Percentiles rank a stretch among this genome's conserved stretches.
These are phyloP conservation scores for Cyclocybe cylindracea DNA, from an alignment of 768 basidiomycete species.

Conservation along the genomic window DNA sequence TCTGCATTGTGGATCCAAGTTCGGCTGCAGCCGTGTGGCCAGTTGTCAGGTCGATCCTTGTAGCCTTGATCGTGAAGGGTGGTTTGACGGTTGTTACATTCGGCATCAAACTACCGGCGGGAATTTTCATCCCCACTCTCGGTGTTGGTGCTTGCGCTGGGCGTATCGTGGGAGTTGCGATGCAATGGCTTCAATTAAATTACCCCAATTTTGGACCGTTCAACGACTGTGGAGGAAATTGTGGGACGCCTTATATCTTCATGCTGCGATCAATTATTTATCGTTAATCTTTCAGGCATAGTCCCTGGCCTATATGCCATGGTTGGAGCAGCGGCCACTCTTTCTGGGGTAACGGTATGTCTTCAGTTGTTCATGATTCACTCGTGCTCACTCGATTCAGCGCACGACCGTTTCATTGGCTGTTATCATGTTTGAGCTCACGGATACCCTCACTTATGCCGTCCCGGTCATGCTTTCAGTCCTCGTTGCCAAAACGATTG, in stretches of 20 bases:
- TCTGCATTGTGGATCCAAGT: slow-evolving; percentile 71
- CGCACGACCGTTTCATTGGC: slow-evolving; percentile 91
- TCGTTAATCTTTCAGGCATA: slow-evolving; percentile 41
- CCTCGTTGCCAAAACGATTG: slow-evolving; percentile 88
- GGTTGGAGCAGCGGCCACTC: slow-evolving; percentile 92
- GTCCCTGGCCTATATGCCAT: slow-evolving; percentile 93
- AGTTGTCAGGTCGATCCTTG: slow-evolving; percentile 63
- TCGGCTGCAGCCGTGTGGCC: slow-evolving; percentile 57
- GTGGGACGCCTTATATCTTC: slow-evolving; percentile 35
- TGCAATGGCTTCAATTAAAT: slow-evolving; percentile 74
- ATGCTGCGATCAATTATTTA: background rate
- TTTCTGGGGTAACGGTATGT: slow-evolving; percentile 93
- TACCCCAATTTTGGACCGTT: slow-evolving; percentile 67
- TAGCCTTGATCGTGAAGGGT: slow-evolving; percentile 82
- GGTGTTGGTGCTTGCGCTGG: slow-evolving; percentile 95
- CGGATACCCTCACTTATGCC: slow-evolving; percentile 89
- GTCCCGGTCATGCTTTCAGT: slow-evolving; percentile 89
- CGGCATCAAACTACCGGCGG: slow-evolving; percentile 88
- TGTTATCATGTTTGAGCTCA: slow-evolving; percentile 95
- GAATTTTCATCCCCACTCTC: slow-evolving; percentile 96
- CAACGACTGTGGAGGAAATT: slow-evolving; percentile 64
- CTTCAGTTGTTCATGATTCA: background rate
- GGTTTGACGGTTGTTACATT: slow-evolving; percentile 86
- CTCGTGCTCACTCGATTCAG: slow-evolving; percentile 30
- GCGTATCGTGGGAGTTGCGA: slow-evolving; percentile 75